phyloP scores from a whole-genome alignment of 106 monocot genomes.

The Ottelia alismoides region DNA sequence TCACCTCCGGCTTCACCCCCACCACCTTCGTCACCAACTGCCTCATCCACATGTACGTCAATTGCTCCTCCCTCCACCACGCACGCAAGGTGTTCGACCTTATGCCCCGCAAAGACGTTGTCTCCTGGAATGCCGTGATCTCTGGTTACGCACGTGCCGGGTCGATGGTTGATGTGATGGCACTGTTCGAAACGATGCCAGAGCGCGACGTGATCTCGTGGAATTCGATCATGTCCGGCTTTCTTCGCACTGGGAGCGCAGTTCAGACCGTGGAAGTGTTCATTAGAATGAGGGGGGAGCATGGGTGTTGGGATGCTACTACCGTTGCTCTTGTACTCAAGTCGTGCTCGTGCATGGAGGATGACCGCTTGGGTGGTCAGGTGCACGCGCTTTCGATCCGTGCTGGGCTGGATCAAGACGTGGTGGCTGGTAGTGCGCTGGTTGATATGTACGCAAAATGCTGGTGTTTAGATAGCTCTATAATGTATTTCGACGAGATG shows the following conservation, averaged over 20 bases:
- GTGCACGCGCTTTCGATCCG: conserved; percentile 4
- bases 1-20: conserved; percentile 53
- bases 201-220: conserved; percentile 2
- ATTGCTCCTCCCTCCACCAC: conserved; percentile 18
- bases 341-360: background rate
- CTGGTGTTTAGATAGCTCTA: conserved; percentile 23
- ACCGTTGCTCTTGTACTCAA: background rate
- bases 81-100: background rate
- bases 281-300: background rate
- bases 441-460: conserved; percentile 82
- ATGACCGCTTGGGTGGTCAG: conserved; percentile 3
- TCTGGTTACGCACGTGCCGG: background rate
- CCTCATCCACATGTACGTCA: conserved; percentile 50
- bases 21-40: conserved; percentile 67
- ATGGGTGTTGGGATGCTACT: background rate
- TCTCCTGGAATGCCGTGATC: background rate
- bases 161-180: background rate
- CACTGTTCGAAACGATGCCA: background rate
- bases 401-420: conserved; percentile 1
- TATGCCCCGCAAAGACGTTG: background rate
- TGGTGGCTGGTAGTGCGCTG: conserved; percentile 7
- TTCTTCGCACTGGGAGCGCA: background rate
- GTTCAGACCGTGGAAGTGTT: background rate
- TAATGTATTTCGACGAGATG: conserved; percentile 44
- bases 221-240: conserved; percentile 5